Percentiles rank a stretch among this genome's conserved stretches.
Conservation (phyloP, 345 rosid species). For the Rhodomyrtus tomentosa region DNA sequence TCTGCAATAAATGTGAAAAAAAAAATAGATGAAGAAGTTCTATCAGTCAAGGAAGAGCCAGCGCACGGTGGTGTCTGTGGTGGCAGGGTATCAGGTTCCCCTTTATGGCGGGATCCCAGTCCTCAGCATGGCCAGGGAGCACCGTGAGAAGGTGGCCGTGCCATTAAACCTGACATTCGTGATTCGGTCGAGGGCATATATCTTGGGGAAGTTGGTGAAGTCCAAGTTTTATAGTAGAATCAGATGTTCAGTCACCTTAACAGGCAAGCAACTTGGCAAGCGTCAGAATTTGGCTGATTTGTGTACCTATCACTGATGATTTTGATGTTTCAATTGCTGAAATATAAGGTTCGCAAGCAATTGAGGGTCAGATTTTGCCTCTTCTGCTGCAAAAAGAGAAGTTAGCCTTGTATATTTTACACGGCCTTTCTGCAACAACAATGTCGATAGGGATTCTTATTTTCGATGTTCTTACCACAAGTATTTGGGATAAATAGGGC, state of each 20-base stretch:
- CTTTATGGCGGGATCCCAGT: constrained; percentile 66
- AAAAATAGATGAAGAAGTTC: constrained; percentile 57
- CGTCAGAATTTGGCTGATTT: constrained; percentile 33
- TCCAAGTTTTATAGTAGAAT: constrained; percentile 47
- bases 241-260: constrained; percentile 50
- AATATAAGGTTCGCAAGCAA: neutral
- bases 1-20: neutral
- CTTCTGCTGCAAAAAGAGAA: neutral
- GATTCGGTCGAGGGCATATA: constrained; percentile 74
- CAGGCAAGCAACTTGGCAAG: constrained; percentile 50
- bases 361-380: neutral
- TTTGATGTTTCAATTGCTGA: neutral
- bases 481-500: neutral
- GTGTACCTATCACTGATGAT: constrained; percentile 31
- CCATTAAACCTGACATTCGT: constrained; percentile 74
- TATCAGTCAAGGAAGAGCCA: constrained; percentile 46
- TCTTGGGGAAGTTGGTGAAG: constrained; percentile 55
- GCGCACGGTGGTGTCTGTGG: constrained; percentile 33
- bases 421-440: neutral
- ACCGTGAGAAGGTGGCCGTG: constrained; percentile 22
- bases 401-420: neutral
- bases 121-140: constrained; percentile 22
- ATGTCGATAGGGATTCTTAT: neutral
- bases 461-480: neutral
- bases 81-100: constrained; percentile 65